These are phyloP conservation scores for Narthecium ossifragum DNA, from an alignment of 106 monocot species.

Conservation along the genomic window DNA sequence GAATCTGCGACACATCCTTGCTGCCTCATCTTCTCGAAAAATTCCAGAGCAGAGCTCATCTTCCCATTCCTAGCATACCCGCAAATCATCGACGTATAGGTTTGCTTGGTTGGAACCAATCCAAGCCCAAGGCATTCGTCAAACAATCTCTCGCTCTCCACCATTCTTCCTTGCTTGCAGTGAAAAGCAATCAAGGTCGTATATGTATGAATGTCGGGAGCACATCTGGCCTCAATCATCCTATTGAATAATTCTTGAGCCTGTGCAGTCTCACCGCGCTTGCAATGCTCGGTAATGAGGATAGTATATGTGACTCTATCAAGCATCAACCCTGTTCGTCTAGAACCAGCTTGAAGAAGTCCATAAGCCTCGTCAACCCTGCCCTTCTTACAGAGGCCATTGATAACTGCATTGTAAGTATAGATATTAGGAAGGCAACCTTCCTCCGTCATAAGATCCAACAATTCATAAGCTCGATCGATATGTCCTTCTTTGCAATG, in stretches of 20 bases:
- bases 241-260: slow-evolving; percentile 66
- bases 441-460: slow-evolving; percentile 55
- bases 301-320: slow-evolving; percentile 84
- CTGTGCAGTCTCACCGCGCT: slow-evolving; percentile 27
- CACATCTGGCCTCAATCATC: slow-evolving; percentile 54
- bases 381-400: slow-evolving; percentile 71
- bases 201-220: slow-evolving; percentile 68
- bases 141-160: slow-evolving; percentile 60
- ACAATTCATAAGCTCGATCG: slow-evolving; percentile 41
- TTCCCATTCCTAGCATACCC: slow-evolving; percentile 70
- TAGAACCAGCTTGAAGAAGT: slow-evolving; percentile 28
- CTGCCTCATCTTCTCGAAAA: slow-evolving; percentile 76
- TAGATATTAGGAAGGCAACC: slow-evolving; percentile 65
- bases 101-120: slow-evolving; percentile 65
- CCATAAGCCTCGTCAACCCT: slow-evolving; percentile 52
- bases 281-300: slow-evolving; percentile 77
- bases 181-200: slow-evolving; percentile 57
- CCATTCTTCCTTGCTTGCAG: slow-evolving; percentile 66
- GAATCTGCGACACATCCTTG: slow-evolving; percentile 61
- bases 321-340: slow-evolving; percentile 41
- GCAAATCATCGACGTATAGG: slow-evolving; percentile 82
- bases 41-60: slow-evolving; percentile 46
- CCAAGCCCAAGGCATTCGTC: slow-evolving; percentile 44
- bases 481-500: slow-evolving; percentile 80
- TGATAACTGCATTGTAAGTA: slow-evolving; percentile 68